These are phyloP conservation scores for Cutaneotrichosporon sp. DNA, from an alignment of 1,284 basidiomycete species.

Conservation along the genomic window DNA sequence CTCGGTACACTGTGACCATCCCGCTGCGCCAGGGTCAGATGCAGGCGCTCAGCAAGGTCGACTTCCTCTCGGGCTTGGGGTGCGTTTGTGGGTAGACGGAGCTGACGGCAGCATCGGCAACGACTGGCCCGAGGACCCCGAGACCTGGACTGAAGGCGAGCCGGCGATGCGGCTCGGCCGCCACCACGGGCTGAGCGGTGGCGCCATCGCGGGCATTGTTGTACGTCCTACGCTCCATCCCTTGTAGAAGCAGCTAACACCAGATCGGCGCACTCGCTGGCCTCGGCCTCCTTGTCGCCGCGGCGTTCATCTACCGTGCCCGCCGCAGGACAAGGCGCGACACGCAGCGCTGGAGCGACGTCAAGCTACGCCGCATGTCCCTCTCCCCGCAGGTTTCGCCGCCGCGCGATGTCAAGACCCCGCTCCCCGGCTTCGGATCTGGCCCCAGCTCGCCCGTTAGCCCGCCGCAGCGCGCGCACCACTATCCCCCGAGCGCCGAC, in stretches of 20 bases:
- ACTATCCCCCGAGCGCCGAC: not conserved
- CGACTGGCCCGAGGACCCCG: not conserved
- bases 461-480: not conserved
- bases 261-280: not conserved
- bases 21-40: not conserved
- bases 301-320: not conserved
- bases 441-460: not conserved
- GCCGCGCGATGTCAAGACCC: constrained; percentile 1
- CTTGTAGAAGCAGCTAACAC: not conserved
- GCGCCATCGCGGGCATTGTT: constrained; percentile 6
- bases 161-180: not conserved
- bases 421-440: not conserved
- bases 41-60: not conserved
- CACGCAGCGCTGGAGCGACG: not conserved
- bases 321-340: not conserved
- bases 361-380: constrained; percentile 1
- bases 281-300: not conserved
- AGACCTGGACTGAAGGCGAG: not conserved
- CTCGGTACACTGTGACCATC: not conserved
- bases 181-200: not conserved
- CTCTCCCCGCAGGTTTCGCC: not conserved
- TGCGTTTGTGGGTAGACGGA: not conserved
- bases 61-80: not conserved
- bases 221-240: not conserved
- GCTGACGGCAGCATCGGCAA: not conserved